Conservation (phyloP, 1,284 basidiomycete genomes). For the Fomitopsis schrenkii region DNA sequence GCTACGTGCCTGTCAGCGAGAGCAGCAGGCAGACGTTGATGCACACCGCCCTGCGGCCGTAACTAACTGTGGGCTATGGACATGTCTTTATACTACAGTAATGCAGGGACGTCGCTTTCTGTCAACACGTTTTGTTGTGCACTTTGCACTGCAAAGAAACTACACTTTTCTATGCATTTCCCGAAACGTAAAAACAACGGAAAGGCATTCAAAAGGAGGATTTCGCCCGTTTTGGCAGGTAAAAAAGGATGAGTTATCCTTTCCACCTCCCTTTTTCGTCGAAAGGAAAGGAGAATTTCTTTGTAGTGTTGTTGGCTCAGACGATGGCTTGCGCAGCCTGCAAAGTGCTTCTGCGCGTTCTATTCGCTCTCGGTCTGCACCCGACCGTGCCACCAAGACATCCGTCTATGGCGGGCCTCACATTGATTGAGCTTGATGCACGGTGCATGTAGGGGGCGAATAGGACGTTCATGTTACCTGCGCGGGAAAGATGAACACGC, state of each 20-base stretch:
- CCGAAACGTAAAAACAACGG: too few relatives aligned
- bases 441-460: neutral
- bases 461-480: neutral
- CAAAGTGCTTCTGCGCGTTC: neutral
- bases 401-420: neutral
- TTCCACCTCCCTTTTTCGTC: too few relatives aligned
- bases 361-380: neutral
- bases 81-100: conserved; percentile 1
- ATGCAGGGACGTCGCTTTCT: neutral
- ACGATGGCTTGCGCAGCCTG: neutral
- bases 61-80: neutral
- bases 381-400: neutral
- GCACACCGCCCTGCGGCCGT: conserved; percentile 2
- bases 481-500: neutral
- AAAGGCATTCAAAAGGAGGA: too few relatives aligned
- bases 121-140: conserved; percentile 1
- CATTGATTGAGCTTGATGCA: neutral
- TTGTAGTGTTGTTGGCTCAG: neutral
- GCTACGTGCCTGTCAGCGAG: conserved; percentile 38
- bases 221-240: too few relatives aligned
- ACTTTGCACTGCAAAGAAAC: too few relatives aligned
- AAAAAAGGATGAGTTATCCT: too few relatives aligned
- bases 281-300: too few relatives aligned
- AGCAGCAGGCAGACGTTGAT: conserved; percentile 30
- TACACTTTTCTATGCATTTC: too few relatives aligned